Evolutionary conservation across 2,329 filamentous ascomycete genomes (phyloP).

Genomic region (Alternaria ventricosa): DNA sequence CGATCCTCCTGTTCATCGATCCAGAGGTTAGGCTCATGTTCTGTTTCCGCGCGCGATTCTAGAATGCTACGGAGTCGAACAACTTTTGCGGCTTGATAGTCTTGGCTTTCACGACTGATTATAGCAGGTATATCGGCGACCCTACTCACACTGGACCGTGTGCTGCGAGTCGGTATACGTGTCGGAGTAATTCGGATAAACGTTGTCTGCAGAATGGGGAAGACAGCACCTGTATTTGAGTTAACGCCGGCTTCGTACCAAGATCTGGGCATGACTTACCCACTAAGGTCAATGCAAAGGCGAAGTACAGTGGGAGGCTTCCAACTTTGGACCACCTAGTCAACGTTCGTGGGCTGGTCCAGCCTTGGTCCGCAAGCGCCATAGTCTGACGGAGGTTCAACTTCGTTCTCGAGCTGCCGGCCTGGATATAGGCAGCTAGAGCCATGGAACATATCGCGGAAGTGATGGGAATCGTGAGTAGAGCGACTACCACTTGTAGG

Average conservation of each 20-base stretch:
- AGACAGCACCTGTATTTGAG: background rate
- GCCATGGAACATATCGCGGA: background rate
- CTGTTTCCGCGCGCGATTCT: background rate
- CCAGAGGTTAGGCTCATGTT: background rate
- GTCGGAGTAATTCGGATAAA: background rate
- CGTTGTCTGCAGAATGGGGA: background rate
- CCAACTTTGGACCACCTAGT: background rate
- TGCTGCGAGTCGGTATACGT: background rate
- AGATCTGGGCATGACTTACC: background rate
- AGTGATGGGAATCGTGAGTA: background rate
- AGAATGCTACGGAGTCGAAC: background rate
- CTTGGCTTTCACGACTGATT: no score
- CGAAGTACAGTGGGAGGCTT: background rate
- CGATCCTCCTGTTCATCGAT: background rate
- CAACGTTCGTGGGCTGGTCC: background rate
- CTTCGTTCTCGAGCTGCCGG: background rate
- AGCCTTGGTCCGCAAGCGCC: slow-evolving; percentile 2
- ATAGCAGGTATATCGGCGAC: background rate
- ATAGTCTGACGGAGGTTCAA: background rate
- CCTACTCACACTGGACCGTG: background rate
- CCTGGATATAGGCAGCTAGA: background rate
- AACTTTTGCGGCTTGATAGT: no score
- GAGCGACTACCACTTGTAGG: background rate
- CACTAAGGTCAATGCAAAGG: background rate
- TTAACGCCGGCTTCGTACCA: background rate